phyloP scores from a whole-genome alignment of 1,139 yeast genomes.

The Geotrichum macrosporum region DNA sequence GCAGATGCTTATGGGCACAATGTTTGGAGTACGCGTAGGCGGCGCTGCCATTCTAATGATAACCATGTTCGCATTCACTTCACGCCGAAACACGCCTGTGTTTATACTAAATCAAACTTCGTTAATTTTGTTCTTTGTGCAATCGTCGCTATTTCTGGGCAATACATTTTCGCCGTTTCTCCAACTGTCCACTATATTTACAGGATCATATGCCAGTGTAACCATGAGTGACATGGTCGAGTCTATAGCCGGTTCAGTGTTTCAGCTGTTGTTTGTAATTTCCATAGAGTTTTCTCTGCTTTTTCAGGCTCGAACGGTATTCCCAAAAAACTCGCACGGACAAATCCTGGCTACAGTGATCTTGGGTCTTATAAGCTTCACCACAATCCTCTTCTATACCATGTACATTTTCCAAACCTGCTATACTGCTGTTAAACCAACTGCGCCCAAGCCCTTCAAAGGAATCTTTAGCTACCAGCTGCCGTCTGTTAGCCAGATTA shows the following conservation, averaged over 20 bases:
- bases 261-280: constrained; percentile 55
- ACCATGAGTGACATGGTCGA: constrained; percentile 39
- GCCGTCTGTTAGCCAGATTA: constrained; percentile 40
- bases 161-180: constrained; percentile 53
- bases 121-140: constrained; percentile 51
- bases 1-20: constrained; percentile 35
- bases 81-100: constrained; percentile 50
- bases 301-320: constrained; percentile 66
- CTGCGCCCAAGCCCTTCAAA: constrained; percentile 5
- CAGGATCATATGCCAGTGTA: constrained; percentile 45
- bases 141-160: constrained; percentile 53
- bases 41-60: constrained; percentile 37
- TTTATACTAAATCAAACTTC: constrained; percentile 64
- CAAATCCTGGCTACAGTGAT: constrained; percentile 40
- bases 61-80: constrained; percentile 25
- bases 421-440: constrained; percentile 2
- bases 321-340: constrained; percentile 45
- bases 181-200: constrained; percentile 48
- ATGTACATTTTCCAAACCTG: constrained; percentile 5
- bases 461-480: constrained; percentile 16
- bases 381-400: constrained; percentile 37
- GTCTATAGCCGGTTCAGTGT: constrained; percentile 55
- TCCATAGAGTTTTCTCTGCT: constrained; percentile 61
- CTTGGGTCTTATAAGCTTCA: constrained; percentile 45
- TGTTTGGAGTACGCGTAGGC: constrained; percentile 41